phyloP scores from a whole-genome alignment of 179 eudicot species.

The Corrigiola litoralis region DNA sequence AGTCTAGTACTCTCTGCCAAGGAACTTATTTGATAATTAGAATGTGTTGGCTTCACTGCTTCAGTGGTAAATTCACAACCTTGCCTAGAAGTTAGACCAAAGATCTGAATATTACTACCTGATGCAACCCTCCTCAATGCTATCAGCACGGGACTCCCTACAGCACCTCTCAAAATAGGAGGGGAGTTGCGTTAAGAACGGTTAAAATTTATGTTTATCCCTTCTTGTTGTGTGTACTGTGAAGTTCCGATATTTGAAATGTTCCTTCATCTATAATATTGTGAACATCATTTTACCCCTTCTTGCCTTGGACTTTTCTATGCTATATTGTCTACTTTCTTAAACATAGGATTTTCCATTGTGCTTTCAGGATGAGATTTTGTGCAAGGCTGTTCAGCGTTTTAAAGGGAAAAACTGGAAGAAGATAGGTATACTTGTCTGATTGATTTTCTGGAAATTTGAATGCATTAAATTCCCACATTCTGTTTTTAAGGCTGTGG shows the following conservation, averaged over 20 bases:
- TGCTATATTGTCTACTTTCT: not conserved
- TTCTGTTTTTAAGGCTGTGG: too few species aligned
- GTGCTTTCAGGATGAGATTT: slow-evolving; percentile 71
- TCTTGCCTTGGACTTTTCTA: not conserved
- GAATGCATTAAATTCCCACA: not conserved
- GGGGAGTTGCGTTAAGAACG: too few species aligned
- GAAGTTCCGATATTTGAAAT: not conserved
- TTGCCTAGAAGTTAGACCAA: too few species aligned
- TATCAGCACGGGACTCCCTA: too few species aligned
- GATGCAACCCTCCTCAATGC: too few species aligned
- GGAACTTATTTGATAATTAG: too few species aligned
- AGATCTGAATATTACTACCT: too few species aligned
- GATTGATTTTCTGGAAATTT: not conserved
- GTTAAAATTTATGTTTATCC: not conserved
- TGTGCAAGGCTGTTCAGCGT: slow-evolving; percentile 82
- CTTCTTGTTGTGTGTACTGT: not conserved
- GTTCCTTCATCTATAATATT: not conserved
- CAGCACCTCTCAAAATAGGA: too few species aligned
- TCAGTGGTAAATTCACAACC: too few species aligned
- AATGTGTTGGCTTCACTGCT: too few species aligned
- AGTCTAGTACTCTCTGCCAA: too few species aligned
- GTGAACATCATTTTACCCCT: not conserved
- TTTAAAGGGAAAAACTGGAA: slow-evolving; percentile 97
- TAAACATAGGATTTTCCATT: slow-evolving; percentile 6
- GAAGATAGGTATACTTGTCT: slow-evolving; percentile 68